Conservation (phyloP, 169 alveolate genomes). For the Cryptosporidium xiaoi region DNA sequence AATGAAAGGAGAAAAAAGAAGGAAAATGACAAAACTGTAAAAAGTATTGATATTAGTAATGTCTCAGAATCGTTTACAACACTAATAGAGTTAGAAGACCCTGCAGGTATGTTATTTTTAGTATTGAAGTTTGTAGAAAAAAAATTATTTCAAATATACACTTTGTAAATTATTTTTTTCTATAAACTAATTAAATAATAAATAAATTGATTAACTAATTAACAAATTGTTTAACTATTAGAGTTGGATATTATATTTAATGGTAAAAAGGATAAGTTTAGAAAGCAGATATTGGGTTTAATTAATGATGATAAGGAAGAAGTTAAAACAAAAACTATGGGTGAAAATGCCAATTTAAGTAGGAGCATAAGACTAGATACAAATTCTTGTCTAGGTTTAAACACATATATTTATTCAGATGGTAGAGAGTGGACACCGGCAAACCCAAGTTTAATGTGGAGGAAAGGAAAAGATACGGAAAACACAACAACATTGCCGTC, state of each 20-base stretch:
- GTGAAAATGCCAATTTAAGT: not conserved
- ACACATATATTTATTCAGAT: conserved; percentile 34
- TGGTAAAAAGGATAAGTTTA: conserved; percentile 32
- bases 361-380: conserved; percentile 49
- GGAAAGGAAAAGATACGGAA: conserved; percentile 23
- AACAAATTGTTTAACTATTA: not conserved
- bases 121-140: too few species aligned
- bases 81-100: conserved; percentile 32
- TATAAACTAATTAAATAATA: conserved; percentile 1
- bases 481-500: conserved; percentile 45
- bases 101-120: conserved; percentile 67
- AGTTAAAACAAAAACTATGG: not conserved
- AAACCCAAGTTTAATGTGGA: conserved; percentile 59
- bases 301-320: not conserved
- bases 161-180: not conserved
- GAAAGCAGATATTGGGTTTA: conserved; percentile 27
- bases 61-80: conserved; percentile 46
- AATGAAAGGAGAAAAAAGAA: not conserved
- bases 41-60: conserved; percentile 19
- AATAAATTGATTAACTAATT: too few species aligned
- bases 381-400: conserved; percentile 14
- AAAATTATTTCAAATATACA: not conserved
- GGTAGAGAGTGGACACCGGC: conserved; percentile 69
- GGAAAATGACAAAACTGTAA: not conserved
- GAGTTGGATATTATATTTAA: conserved; percentile 35